Base-by-base conservation (phyloP, 345 rosid genomes). In the Moringa oleifera region DNA sequence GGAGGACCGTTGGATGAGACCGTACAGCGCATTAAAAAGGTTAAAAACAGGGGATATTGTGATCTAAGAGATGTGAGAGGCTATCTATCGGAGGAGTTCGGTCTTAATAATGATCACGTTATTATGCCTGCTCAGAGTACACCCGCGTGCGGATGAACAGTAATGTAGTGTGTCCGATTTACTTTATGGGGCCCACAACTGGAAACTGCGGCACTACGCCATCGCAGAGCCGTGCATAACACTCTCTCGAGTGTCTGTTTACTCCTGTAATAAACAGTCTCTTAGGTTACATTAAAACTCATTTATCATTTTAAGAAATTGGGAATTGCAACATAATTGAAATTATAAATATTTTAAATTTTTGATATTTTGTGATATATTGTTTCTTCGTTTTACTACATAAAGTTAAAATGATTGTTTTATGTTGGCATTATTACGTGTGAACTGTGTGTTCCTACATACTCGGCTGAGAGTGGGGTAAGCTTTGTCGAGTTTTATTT, bases 141-240 rank as follows among this genome's bases (percentile, higher is more conserved):
- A 15, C 70, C 37, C 60, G 83, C 83, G 73, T 79, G 80, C 78
- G 19, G 37, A 41, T 72, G 74, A 79, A 75, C 67, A 79, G 78
- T 72, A 0, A 18, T 58, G 10, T 17, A 7, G 57, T 69, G 60
- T 62, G 63, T 59, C 20, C 25, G 9, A 60, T 49, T 59, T 65
- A 22, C 36, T 69, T 63, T 57, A 5, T 65, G 59, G 76, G 79
- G 74, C 0, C 81, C 71, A 2, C 11, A 11, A 0, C 15, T 17
- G 21, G 11, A 57, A 64, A 53, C 53, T 58, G 63, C 65, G 66
- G 53, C 76, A 20, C 68, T 24, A 56, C 70, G 51, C 20, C 25
- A 20, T 23, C 19, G 53, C 60, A 31, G n/a, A n/a, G n/a, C n/a
- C 60, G 53, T 55, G n/a, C 22, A 41, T 41, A 41, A 9, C 12